These are phyloP conservation scores for Trichoderma orchidacearum DNA, from an alignment of 495 filamentous ascomycete species.

Conservation along the genomic window DNA sequence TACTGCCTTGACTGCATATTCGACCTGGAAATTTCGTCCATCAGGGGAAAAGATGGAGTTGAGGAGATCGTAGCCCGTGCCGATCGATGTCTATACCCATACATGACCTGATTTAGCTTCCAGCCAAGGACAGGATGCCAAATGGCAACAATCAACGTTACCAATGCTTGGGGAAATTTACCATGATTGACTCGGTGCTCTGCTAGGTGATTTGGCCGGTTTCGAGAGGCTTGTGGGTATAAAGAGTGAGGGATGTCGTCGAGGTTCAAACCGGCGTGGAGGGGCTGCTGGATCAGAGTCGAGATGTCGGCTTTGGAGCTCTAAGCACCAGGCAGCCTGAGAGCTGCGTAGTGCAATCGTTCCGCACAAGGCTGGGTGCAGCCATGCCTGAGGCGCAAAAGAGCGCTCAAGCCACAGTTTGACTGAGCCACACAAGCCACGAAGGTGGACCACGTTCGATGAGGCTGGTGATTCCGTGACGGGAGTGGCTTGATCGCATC, in stretches of 20 bases:
- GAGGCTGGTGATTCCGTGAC: neutral
- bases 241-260: neutral
- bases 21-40: constrained; percentile 97
- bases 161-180: constrained; percentile 5
- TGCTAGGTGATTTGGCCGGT: neutral
- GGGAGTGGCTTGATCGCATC: neutral
- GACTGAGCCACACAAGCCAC: neutral
- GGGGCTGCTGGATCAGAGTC: neutral
- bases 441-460: neutral
- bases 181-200: constrained; percentile 8
- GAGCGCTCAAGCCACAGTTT: neutral
- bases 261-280: neutral
- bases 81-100: constrained; percentile 78
- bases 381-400: constrained; percentile 2
- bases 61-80: constrained; percentile 96
- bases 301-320: constrained; percentile 1
- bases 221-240: neutral
- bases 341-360: constrained; percentile 2
- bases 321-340: constrained; percentile 4
- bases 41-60: constrained; percentile 99
- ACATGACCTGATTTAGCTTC: neutral
- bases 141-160: neutral
- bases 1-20: constrained; percentile 97
- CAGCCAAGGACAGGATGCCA: neutral
- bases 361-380: neutral